phyloP scores from a whole-genome alignment of 345 rosid species.

The Anastatica hierochuntica region DNA sequence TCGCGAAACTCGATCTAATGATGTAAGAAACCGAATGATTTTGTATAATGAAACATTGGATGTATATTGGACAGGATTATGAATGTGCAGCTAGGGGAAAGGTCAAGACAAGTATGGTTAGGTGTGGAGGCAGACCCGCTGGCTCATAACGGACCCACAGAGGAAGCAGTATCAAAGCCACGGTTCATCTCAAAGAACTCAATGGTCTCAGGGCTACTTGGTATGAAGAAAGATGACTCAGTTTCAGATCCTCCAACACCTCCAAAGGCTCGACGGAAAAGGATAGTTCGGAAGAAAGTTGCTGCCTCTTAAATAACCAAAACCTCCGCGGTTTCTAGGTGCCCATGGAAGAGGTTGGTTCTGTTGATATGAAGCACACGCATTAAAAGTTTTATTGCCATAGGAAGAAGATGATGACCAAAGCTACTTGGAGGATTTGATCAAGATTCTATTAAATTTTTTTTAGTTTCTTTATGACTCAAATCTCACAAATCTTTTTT shows the following conservation, averaged over 20 bases:
- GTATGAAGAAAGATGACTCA: constrained; percentile 49
- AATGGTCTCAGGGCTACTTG: constrained; percentile 67
- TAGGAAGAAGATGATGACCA: too few species aligned
- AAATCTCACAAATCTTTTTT: too few species aligned
- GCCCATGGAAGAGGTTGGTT: too few species aligned
- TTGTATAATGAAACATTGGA: constrained; percentile 3
- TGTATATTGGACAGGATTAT: constrained; percentile 45
- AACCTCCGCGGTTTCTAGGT: too few species aligned
- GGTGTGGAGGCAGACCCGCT: constrained; percentile 84
- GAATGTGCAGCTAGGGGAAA: constrained; percentile 63
- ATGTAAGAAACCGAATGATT: neutral
- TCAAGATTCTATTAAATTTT: too few species aligned
- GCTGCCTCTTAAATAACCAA: too few species aligned
- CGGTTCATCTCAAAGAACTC: constrained; percentile 86
- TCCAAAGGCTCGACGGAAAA: constrained; percentile 65
- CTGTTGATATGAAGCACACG: too few species aligned
- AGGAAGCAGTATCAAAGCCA: constrained; percentile 26
- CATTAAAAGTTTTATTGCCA: too few species aligned
- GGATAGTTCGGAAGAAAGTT: constrained; percentile 75
- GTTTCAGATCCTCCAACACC: constrained; percentile 39
- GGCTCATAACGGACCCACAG: constrained; percentile 52
- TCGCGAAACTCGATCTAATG: too few species aligned
- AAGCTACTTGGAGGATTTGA: too few species aligned
- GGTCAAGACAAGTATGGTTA: constrained; percentile 73
- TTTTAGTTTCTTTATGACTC: too few species aligned